Evolutionary conservation across 768 basidiomycete species (phyloP).

Genomic region (Mycena chlorophos): DNA sequence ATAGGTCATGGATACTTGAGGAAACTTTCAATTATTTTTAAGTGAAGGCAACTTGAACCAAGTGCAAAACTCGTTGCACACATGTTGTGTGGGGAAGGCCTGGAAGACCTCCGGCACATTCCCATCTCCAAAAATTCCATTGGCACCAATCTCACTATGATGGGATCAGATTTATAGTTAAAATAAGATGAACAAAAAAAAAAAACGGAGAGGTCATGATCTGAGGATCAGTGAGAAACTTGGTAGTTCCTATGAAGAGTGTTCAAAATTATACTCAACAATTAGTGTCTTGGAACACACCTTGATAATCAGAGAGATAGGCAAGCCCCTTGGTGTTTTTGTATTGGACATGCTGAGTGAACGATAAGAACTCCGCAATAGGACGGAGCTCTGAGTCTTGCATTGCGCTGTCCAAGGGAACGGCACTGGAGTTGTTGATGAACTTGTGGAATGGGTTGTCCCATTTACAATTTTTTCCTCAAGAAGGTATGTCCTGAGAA

Average conservation of each 20-base stretch:
- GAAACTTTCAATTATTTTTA: too few species aligned
- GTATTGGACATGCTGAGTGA: background rate
- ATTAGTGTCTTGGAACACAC: background rate
- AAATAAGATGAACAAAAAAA: background rate
- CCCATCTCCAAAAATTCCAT: slow-evolving; percentile 7
- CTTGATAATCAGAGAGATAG: background rate
- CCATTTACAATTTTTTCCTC: too few species aligned
- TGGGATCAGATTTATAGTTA: background rate
- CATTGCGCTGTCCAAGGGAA: too few species aligned
- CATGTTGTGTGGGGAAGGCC: slow-evolving; percentile 1
- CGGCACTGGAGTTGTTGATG: too few species aligned
- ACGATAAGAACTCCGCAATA: background rate
- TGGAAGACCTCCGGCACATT: slow-evolving; percentile 7
- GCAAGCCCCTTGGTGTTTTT: background rate
- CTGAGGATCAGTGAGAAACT: slow-evolving; percentile 4
- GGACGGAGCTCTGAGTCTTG: too few species aligned
- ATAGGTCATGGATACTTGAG: too few species aligned
- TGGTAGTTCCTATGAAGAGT: background rate
- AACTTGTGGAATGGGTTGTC: too few species aligned
- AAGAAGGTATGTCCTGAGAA: too few species aligned
- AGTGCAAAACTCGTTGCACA: slow-evolving; percentile 5
- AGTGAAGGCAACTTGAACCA: slow-evolving; percentile 8
- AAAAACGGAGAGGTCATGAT: slow-evolving; percentile 4
- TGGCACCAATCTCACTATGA: background rate
- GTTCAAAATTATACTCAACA: background rate